Percentiles rank a stretch among this genome's conserved stretches.
Conservation (phyloP, 1,284 basidiomycete species). For the Ustilago nuda region DNA sequence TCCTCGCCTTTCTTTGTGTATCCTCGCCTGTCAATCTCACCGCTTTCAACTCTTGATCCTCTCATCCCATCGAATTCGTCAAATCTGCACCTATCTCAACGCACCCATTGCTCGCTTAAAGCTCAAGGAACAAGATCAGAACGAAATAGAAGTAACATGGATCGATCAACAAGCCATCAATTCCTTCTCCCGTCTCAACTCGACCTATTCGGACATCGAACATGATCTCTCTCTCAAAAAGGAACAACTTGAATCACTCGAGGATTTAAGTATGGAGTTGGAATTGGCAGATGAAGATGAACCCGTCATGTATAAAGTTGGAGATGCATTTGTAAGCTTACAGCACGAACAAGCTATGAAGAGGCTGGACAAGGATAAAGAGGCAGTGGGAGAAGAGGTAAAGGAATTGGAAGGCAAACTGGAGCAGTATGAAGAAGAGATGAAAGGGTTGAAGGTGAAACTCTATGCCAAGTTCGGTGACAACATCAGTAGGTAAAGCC, state of each 20-base stretch:
- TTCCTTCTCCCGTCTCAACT: conserved; percentile 90
- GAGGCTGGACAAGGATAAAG: conserved; percentile 80
- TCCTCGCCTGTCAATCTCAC: too few relatives aligned
- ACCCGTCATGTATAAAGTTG: conserved; percentile 81
- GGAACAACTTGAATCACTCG: conserved; percentile 92
- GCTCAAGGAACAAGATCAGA: conserved; percentile 68
- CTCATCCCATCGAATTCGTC: too few relatives aligned
- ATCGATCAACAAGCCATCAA: conserved; percentile 95
- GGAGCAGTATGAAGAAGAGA: conserved; percentile 81
- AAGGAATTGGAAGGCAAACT: conserved; percentile 74
- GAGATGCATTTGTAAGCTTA: conserved; percentile 88
- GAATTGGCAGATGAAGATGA: conserved; percentile 72
- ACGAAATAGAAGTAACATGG: conserved; percentile 89
- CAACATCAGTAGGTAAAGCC: conserved; percentile 77
- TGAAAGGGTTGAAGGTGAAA: conserved; percentile 88
- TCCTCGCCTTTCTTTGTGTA: not conserved
- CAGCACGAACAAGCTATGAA: conserved; percentile 78
- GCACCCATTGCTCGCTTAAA: not conserved
- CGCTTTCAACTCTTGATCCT: too few relatives aligned
- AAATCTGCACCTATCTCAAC: too few relatives aligned
- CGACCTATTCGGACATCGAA: conserved; percentile 78
- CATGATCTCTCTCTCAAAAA: conserved; percentile 79
- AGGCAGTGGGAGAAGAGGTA: conserved; percentile 76
- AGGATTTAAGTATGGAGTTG: conserved; percentile 86
- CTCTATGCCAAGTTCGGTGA: conserved; percentile 93